A percentile compares a stretch with the other conserved stretches of the same genome.
phyloP scores from a whole-genome alignment of 805 yeast genomes.

The Metschnikowia similis region DNA sequence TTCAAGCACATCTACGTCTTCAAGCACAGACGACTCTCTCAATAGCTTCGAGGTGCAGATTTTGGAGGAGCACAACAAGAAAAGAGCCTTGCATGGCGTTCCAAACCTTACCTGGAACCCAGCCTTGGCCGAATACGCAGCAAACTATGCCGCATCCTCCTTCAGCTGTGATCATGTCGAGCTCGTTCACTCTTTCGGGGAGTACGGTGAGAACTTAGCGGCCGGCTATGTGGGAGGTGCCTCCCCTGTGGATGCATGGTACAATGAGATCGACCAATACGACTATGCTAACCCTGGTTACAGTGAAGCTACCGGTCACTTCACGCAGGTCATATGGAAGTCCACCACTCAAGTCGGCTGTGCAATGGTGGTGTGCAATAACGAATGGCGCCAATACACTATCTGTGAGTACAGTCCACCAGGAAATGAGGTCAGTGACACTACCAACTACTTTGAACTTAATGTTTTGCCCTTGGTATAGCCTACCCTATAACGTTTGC shows the following conservation, averaged over 20 bases:
- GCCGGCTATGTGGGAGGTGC: constrained; percentile 57
- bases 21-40: constrained; percentile 7
- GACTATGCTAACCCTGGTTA: constrained; percentile 50
- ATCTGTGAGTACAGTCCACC: constrained; percentile 63
- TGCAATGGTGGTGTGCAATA: constrained; percentile 47
- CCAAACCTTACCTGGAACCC: constrained; percentile 30
- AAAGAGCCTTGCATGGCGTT: constrained; percentile 35
- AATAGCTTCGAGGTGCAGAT: constrained; percentile 25
- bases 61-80: constrained; percentile 32
- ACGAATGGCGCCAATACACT: constrained; percentile 54
- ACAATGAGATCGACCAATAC: constrained; percentile 56
- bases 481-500: no score
- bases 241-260: constrained; percentile 70
- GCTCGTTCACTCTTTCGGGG: constrained; percentile 59
- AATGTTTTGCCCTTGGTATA: constrained; percentile 37
- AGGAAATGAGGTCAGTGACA: constrained; percentile 47
- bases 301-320: constrained; percentile 63
- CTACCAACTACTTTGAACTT: constrained; percentile 33
- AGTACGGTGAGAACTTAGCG: constrained; percentile 77
- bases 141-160: constrained; percentile 42
- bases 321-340: constrained; percentile 76
- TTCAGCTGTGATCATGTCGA: constrained; percentile 56
- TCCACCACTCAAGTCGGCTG: constrained; percentile 61
- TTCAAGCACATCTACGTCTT: constrained; percentile 1
- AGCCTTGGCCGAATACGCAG: constrained; percentile 31